Percentiles rank a stretch among this genome's conserved stretches.
phyloP scores from a whole-genome alignment of 116 monocot genomes.

The Zostera marina region DNA sequence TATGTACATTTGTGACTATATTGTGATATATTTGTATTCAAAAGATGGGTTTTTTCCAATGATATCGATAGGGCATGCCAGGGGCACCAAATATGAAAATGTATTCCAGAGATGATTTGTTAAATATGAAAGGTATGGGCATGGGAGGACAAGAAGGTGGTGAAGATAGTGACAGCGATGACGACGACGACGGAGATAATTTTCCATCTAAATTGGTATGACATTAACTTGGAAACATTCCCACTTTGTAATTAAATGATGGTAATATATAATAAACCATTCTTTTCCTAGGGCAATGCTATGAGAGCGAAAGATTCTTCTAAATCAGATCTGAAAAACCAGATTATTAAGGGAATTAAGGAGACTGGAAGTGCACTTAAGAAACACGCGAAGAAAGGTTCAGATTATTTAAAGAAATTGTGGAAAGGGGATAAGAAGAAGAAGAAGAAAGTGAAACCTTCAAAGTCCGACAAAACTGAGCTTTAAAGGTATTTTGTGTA shows the following conservation, averaged over 20 bases:
- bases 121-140: constrained; percentile 52
- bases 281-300: constrained; percentile 39
- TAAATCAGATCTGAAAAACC: constrained; percentile 50
- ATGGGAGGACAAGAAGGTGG: constrained; percentile 34
- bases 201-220: constrained; percentile 65
- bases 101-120: constrained; percentile 85
- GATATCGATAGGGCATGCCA: constrained; percentile 51
- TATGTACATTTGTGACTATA: too few species aligned
- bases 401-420: constrained; percentile 31
- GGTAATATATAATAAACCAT: background rate
- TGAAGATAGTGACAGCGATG: constrained; percentile 58
- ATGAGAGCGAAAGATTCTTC: constrained; percentile 37
- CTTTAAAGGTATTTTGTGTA: constrained; percentile 10
- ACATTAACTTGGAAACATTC: background rate
- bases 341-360: constrained; percentile 28
- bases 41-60: too few species aligned
- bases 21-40: too few species aligned
- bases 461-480: constrained; percentile 24
- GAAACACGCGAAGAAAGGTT: constrained; percentile 15
- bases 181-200: constrained; percentile 56
- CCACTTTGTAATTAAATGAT: too few species aligned
- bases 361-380: constrained; percentile 15
- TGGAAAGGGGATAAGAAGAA: constrained; percentile 30
- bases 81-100: constrained; percentile 97
- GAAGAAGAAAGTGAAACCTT: constrained; percentile 9